Conservation (phyloP, 139 green algal genomes). For the Chlamydomonas schloesseri region DNA sequence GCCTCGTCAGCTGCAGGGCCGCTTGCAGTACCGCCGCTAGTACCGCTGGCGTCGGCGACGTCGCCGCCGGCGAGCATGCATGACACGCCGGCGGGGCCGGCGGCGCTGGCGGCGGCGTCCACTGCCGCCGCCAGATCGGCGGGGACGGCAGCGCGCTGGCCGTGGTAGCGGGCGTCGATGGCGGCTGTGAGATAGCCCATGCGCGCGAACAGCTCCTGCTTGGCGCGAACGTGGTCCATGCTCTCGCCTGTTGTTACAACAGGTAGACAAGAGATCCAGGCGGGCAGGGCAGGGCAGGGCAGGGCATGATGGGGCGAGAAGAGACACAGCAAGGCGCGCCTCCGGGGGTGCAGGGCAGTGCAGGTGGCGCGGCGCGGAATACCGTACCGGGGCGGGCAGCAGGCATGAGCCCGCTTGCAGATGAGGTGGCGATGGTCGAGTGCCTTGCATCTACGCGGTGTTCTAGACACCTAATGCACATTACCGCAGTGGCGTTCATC, state of each 20-base stretch:
- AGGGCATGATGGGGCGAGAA: too few relatives aligned
- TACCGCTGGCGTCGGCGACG: not conserved
- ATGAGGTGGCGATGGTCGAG: too few relatives aligned
- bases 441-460: too few relatives aligned
- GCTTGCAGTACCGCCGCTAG: not conserved
- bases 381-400: too few relatives aligned
- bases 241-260: slow-evolving; percentile 55
- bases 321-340: too few relatives aligned
- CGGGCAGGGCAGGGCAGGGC: not conserved
- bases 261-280: not conserved
- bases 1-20: not conserved
- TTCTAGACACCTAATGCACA: too few relatives aligned
- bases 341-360: not conserved
- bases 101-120: not conserved
- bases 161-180: slow-evolving; percentile 77
- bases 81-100: not conserved
- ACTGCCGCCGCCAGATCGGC: not conserved
- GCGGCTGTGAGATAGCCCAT: slow-evolving; percentile 68
- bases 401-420: too few relatives aligned
- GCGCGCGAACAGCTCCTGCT: slow-evolving; percentile 56
- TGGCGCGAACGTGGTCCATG: slow-evolving; percentile 50
- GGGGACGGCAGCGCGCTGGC: slow-evolving; percentile 35
- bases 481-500: too few relatives aligned
- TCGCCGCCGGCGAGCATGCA: too few relatives aligned
- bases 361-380: too few relatives aligned